These are phyloP conservation scores for Fusarium siculi DNA, from an alignment of 2,329 filamentous ascomycete genomes.

Conservation along the genomic window DNA sequence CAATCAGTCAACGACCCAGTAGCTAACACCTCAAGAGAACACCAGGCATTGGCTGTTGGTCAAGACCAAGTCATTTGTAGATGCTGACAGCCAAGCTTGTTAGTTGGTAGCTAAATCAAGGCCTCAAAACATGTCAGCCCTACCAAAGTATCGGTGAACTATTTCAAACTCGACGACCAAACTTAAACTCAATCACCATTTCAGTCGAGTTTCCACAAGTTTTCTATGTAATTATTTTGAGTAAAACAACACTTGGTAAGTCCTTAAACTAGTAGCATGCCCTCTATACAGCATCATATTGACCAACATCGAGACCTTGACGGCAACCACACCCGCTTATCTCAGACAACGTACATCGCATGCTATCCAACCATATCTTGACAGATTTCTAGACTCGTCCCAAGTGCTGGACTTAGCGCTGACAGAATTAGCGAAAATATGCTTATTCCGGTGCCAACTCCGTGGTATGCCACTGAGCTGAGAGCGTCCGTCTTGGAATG, in stretches of 20 bases:
- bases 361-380: slow-evolving; percentile 8
- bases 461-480: neutral
- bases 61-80: neutral
- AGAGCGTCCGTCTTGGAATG: neutral
- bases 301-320: neutral
- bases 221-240: accelerated
- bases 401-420: slow-evolving; percentile 5
- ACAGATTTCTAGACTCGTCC: slow-evolving; percentile 7
- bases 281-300: neutral
- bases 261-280: too few species aligned
- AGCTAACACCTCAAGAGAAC: neutral
- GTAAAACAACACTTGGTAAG: neutral
- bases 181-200: neutral
- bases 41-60: neutral
- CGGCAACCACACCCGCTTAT: neutral
- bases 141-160: neutral
- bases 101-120: neutral
- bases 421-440: neutral
- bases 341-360: slow-evolving; percentile 8
- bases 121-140: slow-evolving; percentile 13
- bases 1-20: neutral
- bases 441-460: neutral
- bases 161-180: neutral
- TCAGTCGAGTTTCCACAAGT: accelerated
- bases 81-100: slow-evolving; percentile 19